Conservation (phyloP, 345 rosid species). For the Eutrema yunnanense region DNA sequence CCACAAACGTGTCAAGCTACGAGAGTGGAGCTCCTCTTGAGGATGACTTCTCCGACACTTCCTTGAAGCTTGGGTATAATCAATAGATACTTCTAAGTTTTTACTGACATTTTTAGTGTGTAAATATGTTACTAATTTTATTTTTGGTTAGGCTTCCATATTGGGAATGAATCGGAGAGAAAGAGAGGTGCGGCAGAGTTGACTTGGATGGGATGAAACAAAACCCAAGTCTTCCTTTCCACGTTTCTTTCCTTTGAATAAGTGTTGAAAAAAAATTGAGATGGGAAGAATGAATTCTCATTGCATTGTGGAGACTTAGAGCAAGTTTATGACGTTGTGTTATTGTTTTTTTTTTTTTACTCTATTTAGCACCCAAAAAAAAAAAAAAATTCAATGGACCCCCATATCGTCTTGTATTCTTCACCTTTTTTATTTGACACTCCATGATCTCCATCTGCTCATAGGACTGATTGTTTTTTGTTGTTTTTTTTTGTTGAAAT, state of each 20-base stretch:
- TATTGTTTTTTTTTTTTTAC: not conserved
- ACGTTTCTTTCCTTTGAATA: not conserved
- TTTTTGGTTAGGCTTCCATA: constrained; percentile 14
- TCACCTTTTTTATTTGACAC: no score
- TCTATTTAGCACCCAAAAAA: not conserved
- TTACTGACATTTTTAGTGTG: no score
- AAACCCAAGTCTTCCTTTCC: not conserved
- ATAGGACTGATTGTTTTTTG: no score
- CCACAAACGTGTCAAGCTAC: constrained; percentile 38
- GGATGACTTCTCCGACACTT: constrained; percentile 64
- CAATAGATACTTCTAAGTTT: no score
- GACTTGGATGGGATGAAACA: not conserved
- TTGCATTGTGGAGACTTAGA: not conserved
- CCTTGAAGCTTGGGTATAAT: constrained; percentile 67
- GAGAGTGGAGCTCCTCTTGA: constrained; percentile 44
- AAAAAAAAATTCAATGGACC: not conserved
- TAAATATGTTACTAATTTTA: not conserved
- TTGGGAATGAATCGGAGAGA: constrained; percentile 7
- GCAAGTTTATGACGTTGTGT: not conserved
- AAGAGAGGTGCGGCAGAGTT: not conserved
- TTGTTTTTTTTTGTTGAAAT: no score
- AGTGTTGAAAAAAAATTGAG: not conserved
- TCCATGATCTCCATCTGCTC: no score
- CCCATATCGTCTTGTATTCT: not conserved
- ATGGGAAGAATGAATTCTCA: not conserved